These are phyloP conservation scores for Chionographis japonica DNA, from an alignment of 106 monocot genomes.

Conservation along the genomic window DNA sequence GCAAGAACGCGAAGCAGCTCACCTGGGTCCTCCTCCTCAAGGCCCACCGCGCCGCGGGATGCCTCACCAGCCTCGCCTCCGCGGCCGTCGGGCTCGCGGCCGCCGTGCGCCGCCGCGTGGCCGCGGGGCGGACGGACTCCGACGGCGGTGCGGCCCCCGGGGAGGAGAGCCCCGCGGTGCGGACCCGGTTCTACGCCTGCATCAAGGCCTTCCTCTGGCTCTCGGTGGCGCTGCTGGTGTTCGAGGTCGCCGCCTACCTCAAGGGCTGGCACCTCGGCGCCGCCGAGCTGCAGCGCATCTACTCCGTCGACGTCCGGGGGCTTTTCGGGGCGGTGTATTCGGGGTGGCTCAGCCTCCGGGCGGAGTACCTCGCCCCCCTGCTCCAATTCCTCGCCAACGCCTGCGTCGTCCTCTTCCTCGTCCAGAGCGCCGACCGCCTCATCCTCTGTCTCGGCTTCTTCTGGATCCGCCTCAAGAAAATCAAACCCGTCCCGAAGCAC, in stretches of 20 bases:
- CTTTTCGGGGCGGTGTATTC: conserved; percentile 38
- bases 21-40: conserved; percentile 55
- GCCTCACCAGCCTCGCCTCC: conserved; percentile 31
- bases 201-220: conserved; percentile 57
- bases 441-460: conserved; percentile 67
- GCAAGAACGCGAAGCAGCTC: conserved; percentile 76
- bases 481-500: conserved; percentile 39
- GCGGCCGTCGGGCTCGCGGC: conserved; percentile 20
- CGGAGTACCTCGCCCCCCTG: conserved; percentile 54
- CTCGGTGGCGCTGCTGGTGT: conserved; percentile 44
- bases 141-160: conserved; percentile 10
- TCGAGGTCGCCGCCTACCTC: conserved; percentile 58
- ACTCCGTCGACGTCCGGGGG: conserved; percentile 11
- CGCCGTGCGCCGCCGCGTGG: conserved; percentile 36
- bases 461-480: conserved; percentile 50
- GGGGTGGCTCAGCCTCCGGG: conserved; percentile 53
- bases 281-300: conserved; percentile 13
- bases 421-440: conserved; percentile 69
- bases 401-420: conserved; percentile 67
- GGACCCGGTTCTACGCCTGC: conserved; percentile 45
- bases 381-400: conserved; percentile 66
- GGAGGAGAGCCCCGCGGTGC: conserved; percentile 12
- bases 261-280: conserved; percentile 41
- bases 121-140: conserved; percentile 52
- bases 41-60: conserved; percentile 46